A percentile compares a stretch with the other conserved stretches of the same genome.
Conservation (phyloP, 176 grass and related monocot species). For the Carex littledalei region DNA sequence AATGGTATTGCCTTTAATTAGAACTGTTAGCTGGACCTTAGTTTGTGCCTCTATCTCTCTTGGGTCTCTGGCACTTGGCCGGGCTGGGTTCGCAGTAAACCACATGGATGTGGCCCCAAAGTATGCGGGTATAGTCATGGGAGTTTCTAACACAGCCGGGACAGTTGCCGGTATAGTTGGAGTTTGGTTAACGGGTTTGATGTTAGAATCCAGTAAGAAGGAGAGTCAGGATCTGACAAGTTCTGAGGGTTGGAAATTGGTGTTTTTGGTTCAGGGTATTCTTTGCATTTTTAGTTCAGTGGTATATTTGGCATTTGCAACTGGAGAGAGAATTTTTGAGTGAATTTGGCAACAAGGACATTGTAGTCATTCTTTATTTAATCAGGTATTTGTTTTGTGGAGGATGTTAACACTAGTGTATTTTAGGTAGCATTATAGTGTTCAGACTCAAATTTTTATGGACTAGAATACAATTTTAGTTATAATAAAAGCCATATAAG, state of each 20-base stretch:
- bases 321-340: conserved; percentile 78
- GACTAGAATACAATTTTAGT: conserved; percentile 8
- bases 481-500: conserved; percentile 1
- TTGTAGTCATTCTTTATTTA: conserved; percentile 14
- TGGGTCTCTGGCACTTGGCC: conserved; percentile 65
- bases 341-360: conserved; percentile 15
- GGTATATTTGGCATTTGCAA: conserved; percentile 70
- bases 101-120: conserved; percentile 88
- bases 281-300: conserved; percentile 75
- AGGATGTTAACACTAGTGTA: conserved; percentile 9
- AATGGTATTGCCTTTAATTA: conserved; percentile 63
- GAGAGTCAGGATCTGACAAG: conserved; percentile 55
- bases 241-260: conserved; percentile 58
- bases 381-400: background rate
- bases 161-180: conserved; percentile 79
- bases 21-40: conserved; percentile 47
- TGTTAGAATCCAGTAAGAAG: conserved; percentile 57
- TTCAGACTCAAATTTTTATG: background rate
- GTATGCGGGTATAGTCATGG: conserved; percentile 86
- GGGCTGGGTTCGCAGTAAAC: conserved; percentile 77
- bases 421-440: conserved; percentile 3
- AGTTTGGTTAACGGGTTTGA: conserved; percentile 58
- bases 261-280: conserved; percentile 66
- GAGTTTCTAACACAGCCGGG: conserved; percentile 74
- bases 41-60: conserved; percentile 55